Conservation (phyloP, 495 filamentous ascomycete genomes). For the Penicillium flavigenum region DNA sequence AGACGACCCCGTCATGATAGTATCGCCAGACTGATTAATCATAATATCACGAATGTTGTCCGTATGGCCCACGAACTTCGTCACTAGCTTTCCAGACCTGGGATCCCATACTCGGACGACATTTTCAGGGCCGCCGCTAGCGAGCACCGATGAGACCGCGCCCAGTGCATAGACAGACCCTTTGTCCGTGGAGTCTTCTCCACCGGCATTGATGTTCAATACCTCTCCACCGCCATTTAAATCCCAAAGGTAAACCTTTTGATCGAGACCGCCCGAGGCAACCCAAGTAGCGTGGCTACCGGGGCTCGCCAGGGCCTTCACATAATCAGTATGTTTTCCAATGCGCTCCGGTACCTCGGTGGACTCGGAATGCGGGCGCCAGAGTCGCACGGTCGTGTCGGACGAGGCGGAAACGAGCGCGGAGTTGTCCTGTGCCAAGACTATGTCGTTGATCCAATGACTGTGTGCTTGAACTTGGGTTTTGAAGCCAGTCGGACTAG, state of each 20-base stretch:
- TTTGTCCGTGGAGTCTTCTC: conserved; percentile 78
- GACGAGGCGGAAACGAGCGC: conserved; percentile 93
- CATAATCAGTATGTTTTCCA: conserved; percentile 92
- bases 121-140: conserved; percentile 92
- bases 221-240: conserved; percentile 81
- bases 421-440: conserved; percentile 76
- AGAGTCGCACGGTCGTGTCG: conserved; percentile 90
- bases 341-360: conserved; percentile 71
- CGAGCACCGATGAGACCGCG: conserved; percentile 71
- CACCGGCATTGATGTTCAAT: conserved; percentile 78
- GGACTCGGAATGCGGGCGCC: conserved; percentile 79
- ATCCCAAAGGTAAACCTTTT: conserved; percentile 92
- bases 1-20: conserved; percentile 90
- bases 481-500: conserved; percentile 64
- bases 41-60: conserved; percentile 91
- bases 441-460: conserved; percentile 97
- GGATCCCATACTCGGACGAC: conserved; percentile 93
- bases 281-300: conserved; percentile 75
- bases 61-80: conserved; percentile 97
- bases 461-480: conserved; percentile 96
- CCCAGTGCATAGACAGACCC: conserved; percentile 91
- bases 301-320: conserved; percentile 87
- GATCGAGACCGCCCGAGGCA: conserved; percentile 92
- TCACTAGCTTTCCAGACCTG: conserved; percentile 82
- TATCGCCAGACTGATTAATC: conserved; percentile 83